Conservation (phyloP, 2,329 filamentous ascomycete species). For the Salinomyces thailandicus region DNA sequence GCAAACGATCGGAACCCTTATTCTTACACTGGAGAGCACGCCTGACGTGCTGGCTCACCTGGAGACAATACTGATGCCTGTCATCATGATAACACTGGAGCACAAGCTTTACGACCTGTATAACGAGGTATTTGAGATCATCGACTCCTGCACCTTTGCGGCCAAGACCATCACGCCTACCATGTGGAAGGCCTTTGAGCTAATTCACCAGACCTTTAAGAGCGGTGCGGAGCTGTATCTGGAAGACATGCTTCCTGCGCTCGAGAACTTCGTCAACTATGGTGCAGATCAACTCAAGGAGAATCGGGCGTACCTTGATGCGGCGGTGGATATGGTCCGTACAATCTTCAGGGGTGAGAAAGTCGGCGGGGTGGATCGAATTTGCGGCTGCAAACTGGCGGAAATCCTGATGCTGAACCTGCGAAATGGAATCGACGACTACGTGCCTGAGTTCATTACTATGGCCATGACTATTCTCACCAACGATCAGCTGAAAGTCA, state of each 20-base stretch:
- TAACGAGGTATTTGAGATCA: conserved; percentile 98
- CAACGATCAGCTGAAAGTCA: conserved; percentile 69
- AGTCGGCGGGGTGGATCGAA: conserved; percentile 84
- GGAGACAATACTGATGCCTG: conserved; percentile 91
- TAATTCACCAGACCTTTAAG: conserved; percentile 96
- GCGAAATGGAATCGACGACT: conserved; percentile 75
- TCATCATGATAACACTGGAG: conserved; percentile 89
- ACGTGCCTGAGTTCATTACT: conserved; percentile 76
- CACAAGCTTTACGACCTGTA: conserved; percentile 97
- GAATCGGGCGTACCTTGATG: conserved; percentile 76
- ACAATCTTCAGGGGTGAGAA: conserved; percentile 91
- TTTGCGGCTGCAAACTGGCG: conserved; percentile 94
- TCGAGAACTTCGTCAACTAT: conserved; percentile 97
- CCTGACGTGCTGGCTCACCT: conserved; percentile 91
- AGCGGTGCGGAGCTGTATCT: conserved; percentile 92
- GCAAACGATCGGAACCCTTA: conserved; percentile 94
- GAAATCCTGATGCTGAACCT: conserved; percentile 97
- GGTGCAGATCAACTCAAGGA: conserved; percentile 69
- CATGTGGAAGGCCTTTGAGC: conserved; percentile 98
- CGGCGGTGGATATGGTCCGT: conserved; percentile 84
- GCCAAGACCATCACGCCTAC: conserved; percentile 90
- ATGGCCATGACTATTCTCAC: conserved; percentile 78
- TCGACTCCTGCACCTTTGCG: conserved; percentile 97
- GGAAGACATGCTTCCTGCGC: conserved; percentile 94
- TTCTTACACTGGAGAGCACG: conserved; percentile 91